phyloP scores from a whole-genome alignment of 176 grass and related monocot genomes.

The Phoenix roebelenii region DNA sequence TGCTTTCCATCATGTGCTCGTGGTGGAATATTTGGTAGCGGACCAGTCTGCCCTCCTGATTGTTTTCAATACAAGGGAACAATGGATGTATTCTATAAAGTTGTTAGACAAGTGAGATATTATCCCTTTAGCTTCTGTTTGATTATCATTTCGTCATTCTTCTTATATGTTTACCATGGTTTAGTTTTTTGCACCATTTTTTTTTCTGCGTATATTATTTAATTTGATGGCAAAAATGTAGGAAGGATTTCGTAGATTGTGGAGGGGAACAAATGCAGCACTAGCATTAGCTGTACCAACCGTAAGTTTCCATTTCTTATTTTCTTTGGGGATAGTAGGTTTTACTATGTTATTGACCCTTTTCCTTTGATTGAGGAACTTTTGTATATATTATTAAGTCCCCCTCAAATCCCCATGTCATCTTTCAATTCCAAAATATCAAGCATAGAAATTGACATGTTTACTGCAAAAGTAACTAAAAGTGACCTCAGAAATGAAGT shows the following conservation, averaged over 20 bases:
- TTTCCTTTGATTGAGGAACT: not conserved
- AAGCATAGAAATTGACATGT: too few relatives aligned
- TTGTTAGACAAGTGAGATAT: constrained; percentile 61
- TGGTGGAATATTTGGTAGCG: constrained; percentile 54
- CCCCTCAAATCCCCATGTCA: too few relatives aligned
- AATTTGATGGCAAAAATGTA: constrained; percentile 21
- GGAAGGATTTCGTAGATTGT: constrained; percentile 84
- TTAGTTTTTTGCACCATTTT: too few relatives aligned
- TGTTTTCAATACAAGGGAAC: constrained; percentile 97
- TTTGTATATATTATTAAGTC: not conserved
- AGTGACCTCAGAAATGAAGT: too few relatives aligned
- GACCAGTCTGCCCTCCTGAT: constrained; percentile 73
- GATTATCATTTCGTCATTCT: not conserved
- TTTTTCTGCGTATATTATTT: too few relatives aligned
- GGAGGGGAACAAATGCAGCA: constrained; percentile 94
- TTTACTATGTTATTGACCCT: not conserved
- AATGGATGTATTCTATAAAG: constrained; percentile 85
- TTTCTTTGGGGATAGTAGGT: not conserved
- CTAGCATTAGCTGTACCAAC: constrained; percentile 91
- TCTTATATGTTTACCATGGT: not conserved
- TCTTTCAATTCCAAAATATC: too few relatives aligned
- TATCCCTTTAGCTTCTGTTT: not conserved
- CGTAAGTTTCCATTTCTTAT: constrained; percentile 25
- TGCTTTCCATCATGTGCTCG: constrained; percentile 83
- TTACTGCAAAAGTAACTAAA: too few relatives aligned